Evolutionary conservation across 257 asterid genomes (phyloP).

Genomic region (Solanum chiquidenum): DNA sequence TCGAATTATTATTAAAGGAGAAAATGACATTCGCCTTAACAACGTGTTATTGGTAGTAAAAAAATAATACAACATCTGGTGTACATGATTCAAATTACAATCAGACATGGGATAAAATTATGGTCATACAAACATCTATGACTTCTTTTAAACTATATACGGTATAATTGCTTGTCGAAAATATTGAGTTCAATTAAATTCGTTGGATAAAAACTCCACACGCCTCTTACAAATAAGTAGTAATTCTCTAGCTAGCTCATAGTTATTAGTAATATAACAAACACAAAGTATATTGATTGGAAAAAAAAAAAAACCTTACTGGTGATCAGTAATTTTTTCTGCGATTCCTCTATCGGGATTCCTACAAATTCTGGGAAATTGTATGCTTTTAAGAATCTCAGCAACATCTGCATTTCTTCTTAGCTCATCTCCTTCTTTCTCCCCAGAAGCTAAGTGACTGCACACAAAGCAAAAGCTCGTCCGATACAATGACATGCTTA

Average conservation of each 20-base stretch:
- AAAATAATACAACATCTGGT: no score
- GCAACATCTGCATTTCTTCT: conserved; percentile 68
- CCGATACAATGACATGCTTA: conserved; percentile 79
- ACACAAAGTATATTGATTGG: background rate
- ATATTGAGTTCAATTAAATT: background rate
- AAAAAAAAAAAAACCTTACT: conserved; percentile 30
- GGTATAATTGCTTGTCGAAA: no score
- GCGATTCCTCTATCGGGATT: conserved; percentile 33
- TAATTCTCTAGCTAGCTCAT: background rate
- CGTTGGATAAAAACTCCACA: background rate
- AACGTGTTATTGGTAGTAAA: no score
- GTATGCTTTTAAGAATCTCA: conserved; percentile 61
- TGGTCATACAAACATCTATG: no score
- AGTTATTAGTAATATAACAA: background rate
- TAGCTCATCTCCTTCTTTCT: conserved; percentile 85
- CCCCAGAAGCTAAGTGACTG: conserved; percentile 93
- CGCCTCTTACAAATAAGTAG: background rate
- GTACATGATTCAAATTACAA: no score
- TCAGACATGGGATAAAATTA: no score
- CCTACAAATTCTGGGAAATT: conserved; percentile 53
- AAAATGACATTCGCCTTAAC: no score
- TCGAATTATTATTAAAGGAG: no score
- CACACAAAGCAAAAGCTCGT: conserved; percentile 90
- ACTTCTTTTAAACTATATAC: no score
- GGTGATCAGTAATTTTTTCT: conserved; percentile 53